Evolutionary conservation across 345 rosid species (phyloP), one percentile per base, ranked within the genome.

Genomic region (Eucalyptus pauciflora): DNA sequence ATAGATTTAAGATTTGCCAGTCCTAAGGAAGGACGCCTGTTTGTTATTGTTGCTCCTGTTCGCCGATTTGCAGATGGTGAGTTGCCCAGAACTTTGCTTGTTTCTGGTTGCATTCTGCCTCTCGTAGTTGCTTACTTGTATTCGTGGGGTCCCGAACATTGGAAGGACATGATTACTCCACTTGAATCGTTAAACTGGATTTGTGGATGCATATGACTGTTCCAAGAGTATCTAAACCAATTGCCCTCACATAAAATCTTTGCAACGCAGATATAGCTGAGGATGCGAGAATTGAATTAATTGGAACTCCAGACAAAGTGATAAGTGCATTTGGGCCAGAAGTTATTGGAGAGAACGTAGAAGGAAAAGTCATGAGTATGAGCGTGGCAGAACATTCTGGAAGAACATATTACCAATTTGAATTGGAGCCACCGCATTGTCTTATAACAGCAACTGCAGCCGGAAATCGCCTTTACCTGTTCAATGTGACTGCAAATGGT

Each of bases 381-480:
- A 92, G 94, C 52, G 96, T 95, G 71, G 93, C 91, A 8, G 94
- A 96, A 91, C 96, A 96, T 85, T 93, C 92, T 2, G 99, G 99
- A 89, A 94, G 98, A 89, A 93, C 88, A 85, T 96, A 97, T 89
- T 96, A 97, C 94, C 99, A 93, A 89, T 97, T 88, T 60, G 98
- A 97, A 92, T 90, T 97, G 93, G 99, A 97, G 94, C 98, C 99
- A 5, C 99, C 99, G 76, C 98, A 97, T 91, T 95, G 86, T 29
- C 93, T 97, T 88, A 96, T 97, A 89, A 97, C 97, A 1, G 99
- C 99, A 92, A 96, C 99, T 54, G 99, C 99, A 48, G 99, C 99
- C 2, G 99, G 99, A 58, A 97, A 96, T 91, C 98, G 99, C 18
- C 93, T 97, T 85, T 97, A 96, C 93, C 90, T 97, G 92, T 97